Base-by-base conservation (phyloP, 345 rosid species). In the Eucalyptus cloeziana region DNA sequence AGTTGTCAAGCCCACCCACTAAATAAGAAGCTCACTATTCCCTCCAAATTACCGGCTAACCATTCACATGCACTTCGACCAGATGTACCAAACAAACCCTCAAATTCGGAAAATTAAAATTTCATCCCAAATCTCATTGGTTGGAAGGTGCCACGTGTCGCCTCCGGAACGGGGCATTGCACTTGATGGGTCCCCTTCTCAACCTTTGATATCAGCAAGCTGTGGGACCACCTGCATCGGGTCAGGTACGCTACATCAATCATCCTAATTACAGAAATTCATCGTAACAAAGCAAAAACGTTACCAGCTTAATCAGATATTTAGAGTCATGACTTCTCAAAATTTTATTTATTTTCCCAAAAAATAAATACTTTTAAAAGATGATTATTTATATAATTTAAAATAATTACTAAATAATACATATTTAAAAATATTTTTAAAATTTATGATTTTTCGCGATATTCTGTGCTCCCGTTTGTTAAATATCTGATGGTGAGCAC, bases 211-310 rank as follows among this genome's bases (percentile, higher is more conserved):
- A 76, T 76, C 85, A 12, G 47, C 47, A 40, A 76, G 85, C 85
- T 76, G 85, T 11, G 85, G 85, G 85, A 76, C 85, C 47, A 40
- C 85, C 85, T 76, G 76, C 76, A 33, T 4, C 9, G 40, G 76
- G 69, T 60, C 67, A 27, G 69, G 69, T 30, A 13, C 33, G 69
- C 69, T 5, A 7, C 3, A n/a, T 64, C 37, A 7, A n/a, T 64
- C 37, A 64, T 13, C 40, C n/a, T n/a, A n/a, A 64, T 64, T 14
- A 64, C 7, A 64, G 76, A 7, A 2, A n/a, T 27, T n/a, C 37
- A n/a, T 7, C 8, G 7, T 64, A 14, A 14, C 37, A 3, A n/a
- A 64, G 17, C 33, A 13, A 62, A 62, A 0, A 13, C 10, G 3
- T 30, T 30, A 30, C 31, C 33, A 13, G 69, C n/a, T 60, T 60